Evolutionary conservation across 2,329 filamentous ascomycete genomes (phyloP), one percentile per base, ranked within the genome.

Genomic region (Trichoderma oligosporum): DNA sequence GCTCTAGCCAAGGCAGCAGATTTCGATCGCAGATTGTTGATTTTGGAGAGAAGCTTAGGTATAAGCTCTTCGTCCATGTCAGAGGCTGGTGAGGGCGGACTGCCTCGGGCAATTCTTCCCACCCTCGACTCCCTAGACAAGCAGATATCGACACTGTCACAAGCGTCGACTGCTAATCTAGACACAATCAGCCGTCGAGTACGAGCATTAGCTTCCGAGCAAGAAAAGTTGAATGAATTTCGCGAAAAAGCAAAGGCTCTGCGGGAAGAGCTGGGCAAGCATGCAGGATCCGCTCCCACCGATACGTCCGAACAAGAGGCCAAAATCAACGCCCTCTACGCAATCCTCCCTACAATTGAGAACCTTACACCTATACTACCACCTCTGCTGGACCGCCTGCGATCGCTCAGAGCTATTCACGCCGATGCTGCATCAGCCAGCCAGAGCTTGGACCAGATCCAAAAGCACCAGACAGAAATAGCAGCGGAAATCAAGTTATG

Each of bases 311-410:
- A 96, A 65, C 88, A 95, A 65, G 81, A 85, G 38, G 81, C 89
- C 53, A 96, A 96, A 70, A 88, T 99, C 70, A 94, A 96, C 63
- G 89, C 92, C 1, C 82, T 99, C 4, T 97, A 97, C 72, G 88
- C 89, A 1, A 89, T 91, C 3, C 77, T 99, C 14, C 87, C 91
- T 1, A 94, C 90, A 0, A 94, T 99, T 58, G 91, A 96, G 72
- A 88, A 82, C 57, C 79, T 99, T 7, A 82, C 90, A 5, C 94
- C 94, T 1, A 79, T 96, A 16, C 80, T 99, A 4, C 93, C 94
- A 1, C 83, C 90, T 4, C 78, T 97, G 8, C 78, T 99, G 9
- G 91, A 97, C 66, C 83, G 94, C 24, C 76, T 99, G 49, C 82
- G 92, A 58, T 95, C 91, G 7, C 77, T 99, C 56, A 82, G 89